Base-by-base conservation (phyloP, 2,329 filamentous ascomycete genomes). In the Fusarium brachygibbosum region DNA sequence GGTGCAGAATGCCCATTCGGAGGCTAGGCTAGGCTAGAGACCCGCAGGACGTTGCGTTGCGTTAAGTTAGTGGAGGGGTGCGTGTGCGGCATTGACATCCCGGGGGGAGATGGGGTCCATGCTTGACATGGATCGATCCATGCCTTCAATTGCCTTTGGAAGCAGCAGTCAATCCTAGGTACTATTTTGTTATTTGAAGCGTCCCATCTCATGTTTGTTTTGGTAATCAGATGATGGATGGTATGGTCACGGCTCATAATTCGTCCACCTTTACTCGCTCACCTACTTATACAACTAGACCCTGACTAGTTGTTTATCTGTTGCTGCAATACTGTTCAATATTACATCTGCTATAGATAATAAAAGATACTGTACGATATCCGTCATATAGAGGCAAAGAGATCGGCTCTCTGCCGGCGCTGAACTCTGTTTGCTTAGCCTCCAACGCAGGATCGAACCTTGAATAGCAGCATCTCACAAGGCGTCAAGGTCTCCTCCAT, bases 341-440 rank as follows among this genome's bases (percentile, higher is more conserved):
- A 49, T 13, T 19, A 50, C 16, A 23, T 28, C 32, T 64, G 23
- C 37, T 63, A 50, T 48, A 38, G 54, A 50, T 57, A 23, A 57
- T 53, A 42, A 34, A 31, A 21, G n/a, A 19, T 25, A 48, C 56
- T 58, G 52, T 46, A 48, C n/a, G 7, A 31, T 45, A 16, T 45
- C 42, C 42, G 28, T 45, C 28, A 31, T 45, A 29, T 17, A 45
- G 42, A 60, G 54, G 38, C 56, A 53, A 50, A 53, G n/a, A 32
- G 35, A 68, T 69, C 58, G 57, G 38, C 58, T 60, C 48, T 52
- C 44, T 44, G 45, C 58, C 17, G 69, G 65, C 65, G 57, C 54
- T 58, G 66, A 74, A 74, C 71, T 72, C 51, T 74, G 64, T 65
- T 45, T 69, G 41, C 38, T 57, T 68, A 70, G 70, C 56, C 50